Percentiles rank a stretch among this genome's conserved stretches.
These are phyloP conservation scores for Rhodofomes roseus DNA, from an alignment of 1,284 basidiomycete genomes.

Conservation along the genomic window DNA sequence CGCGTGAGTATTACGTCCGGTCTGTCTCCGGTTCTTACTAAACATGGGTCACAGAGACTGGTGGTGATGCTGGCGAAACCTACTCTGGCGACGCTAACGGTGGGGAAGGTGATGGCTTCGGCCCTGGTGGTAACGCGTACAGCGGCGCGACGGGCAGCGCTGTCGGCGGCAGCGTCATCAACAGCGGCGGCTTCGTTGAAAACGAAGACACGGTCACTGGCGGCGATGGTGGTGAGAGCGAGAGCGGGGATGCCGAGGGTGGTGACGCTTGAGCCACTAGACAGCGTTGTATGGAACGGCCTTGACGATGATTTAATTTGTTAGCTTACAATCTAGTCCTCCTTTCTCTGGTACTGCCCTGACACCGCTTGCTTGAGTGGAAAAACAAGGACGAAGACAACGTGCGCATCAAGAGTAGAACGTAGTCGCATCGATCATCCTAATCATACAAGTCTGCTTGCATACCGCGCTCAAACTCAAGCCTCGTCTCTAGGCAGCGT, in stretches of 20 bases:
- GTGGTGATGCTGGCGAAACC: constrained; percentile 20
- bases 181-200: constrained; percentile 17
- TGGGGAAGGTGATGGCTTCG: constrained; percentile 22
- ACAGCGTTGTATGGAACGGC: constrained; percentile 8
- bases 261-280: constrained; percentile 17
- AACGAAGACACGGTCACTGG: constrained; percentile 16
- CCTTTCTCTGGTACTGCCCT: constrained; percentile 10
- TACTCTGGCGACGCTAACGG: constrained; percentile 23
- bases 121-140: constrained; percentile 31
- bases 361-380: background rate
- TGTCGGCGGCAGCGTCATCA: constrained; percentile 21
- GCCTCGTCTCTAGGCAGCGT: constrained; percentile 62
- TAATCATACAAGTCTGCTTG: too few relatives aligned
- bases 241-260: constrained; percentile 21
- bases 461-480: too few relatives aligned
- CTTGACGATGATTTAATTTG: constrained; percentile 12
- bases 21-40: background rate
- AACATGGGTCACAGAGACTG: constrained; percentile 12
- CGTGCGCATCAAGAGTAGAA: too few relatives aligned
- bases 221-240: constrained; percentile 16
- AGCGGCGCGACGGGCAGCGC: constrained; percentile 23
- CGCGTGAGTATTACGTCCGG: constrained; percentile 8
- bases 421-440: too few relatives aligned
- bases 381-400: background rate
- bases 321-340: constrained; percentile 19